Base-by-base conservation (phyloP, 1,139 yeast genomes). In the Hyphopichia khmerensis region DNA sequence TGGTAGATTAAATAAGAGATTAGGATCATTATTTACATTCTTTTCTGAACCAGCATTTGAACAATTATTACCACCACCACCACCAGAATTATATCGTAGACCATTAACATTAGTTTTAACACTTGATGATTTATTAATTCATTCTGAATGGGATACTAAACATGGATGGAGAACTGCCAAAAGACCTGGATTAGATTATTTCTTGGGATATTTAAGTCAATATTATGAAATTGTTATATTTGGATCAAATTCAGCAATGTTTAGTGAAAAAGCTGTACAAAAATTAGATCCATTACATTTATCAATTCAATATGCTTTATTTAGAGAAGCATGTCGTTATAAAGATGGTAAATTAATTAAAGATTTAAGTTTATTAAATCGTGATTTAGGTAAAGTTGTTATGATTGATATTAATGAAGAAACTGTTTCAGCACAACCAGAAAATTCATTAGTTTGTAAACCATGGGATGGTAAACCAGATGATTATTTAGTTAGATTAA, bases 161-260 rank as follows among this genome's bases (percentile, higher is more conserved):
- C 78, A 84, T 60, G 99, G 99, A 42, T 93, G 99, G 99, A 84
- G 96, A 71, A 93, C 98, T 17, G 98, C 96, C 36, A 95, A 95
- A 75, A 87, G 99, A 72, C 99, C 99, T 35, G 99, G 99, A 46
- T 82, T 89, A 48, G 99, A 95, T 67, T 95, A 95, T 74, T 93
- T 93, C 71, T 73, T 93, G 63, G 96, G 96, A 31, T 93, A 93
- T 67, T 75, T 93, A 56, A 87, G 96, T 6, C 96, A 89, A 67
- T 91, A 90, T 71, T 93, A 93, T 67, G 99, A 93, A 69, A 85
- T 93, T 60, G 98, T 95, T 43, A 71, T 95, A 41, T 93, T 93
- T 62, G 81, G 95, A 30, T 82, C 90, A 47, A 87, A 88, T 64
- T 86, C 87, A 57, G 87, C 84, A 79, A 85, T 87, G 72, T 86